Evolutionary conservation across 805 yeast species (phyloP), one percentile per base, ranked within the genome.

Genomic region (Saccharomycopsis fermentans): DNA sequence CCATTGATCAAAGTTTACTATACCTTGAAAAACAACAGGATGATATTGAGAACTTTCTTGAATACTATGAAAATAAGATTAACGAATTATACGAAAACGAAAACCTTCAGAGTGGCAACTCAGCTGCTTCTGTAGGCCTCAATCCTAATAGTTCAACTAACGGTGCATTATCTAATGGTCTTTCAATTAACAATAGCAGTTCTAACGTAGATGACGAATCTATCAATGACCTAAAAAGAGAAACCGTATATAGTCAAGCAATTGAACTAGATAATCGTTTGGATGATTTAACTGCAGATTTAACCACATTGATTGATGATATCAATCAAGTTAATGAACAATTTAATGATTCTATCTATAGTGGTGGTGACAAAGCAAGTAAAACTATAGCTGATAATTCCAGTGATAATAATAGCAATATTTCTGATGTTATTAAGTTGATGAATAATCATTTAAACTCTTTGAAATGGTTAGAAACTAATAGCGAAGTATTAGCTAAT

Each of bases 21-120:
- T 92, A 90, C 67, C 86, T 94, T 55, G 94, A 87, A 67, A 85
- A 86, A 65, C 98, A 94, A 69, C 99, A 94, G 68, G 89, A 87
- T 59, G 98, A 92, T 66, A 74, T 94, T 54, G 99, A 92, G 60
- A 76, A 80, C 16, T 78, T 92, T 65, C 78, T 94, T 62, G 86
- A 86, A 63, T 85, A 85, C 62, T 91, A 91, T 67, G 98, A 94
- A 70, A 77, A 74, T 62, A 90, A 86, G 67, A 83, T 85, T 2
- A 87, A 83, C 40, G 68, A 68, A 27, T 58, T 62, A 19, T 62
- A 62, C 52, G 59, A 55, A 36, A 57, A 61, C 39, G 61, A 61
- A 39, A 58, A 59, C n/a, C 60, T 72, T 24, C 63, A 73, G 16
- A 66, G 73, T 3, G 77, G 73, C 56, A 72, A 73, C 6, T 61